Evolutionary conservation across 129 eudicot species (phyloP).

Genomic region (sunflower (Helianthus annuus)): DNA sequence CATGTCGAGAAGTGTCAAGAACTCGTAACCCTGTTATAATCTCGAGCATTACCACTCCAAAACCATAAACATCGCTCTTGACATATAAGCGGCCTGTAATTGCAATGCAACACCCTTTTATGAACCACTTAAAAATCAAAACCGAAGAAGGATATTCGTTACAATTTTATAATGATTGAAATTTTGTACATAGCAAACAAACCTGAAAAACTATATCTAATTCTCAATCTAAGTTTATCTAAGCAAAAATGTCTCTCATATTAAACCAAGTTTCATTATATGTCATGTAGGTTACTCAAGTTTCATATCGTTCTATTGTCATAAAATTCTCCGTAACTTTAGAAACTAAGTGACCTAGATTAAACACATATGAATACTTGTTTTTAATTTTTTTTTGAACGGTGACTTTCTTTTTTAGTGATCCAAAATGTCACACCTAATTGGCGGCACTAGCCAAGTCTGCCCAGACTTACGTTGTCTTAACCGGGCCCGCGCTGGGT

Average conservation of each 20-base stretch:
- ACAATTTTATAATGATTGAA: not conserved
- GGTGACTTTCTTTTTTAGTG: no score
- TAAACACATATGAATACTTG: no score
- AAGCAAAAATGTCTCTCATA: no score
- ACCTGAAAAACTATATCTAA: not conserved
- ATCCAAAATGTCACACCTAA: no score
- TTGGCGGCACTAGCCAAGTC: no score
- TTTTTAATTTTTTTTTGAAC: no score
- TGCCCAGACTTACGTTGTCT: no score
- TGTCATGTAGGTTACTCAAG: conserved; percentile 3
- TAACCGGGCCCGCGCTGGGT: no score
- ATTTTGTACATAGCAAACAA: not conserved
- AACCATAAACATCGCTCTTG: conserved; percentile 69
- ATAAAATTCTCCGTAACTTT: no score
- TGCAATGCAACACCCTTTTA: not conserved
- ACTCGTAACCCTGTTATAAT: conserved; percentile 63
- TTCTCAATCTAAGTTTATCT: no score
- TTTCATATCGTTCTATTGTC: not conserved
- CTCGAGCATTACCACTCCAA: conserved; percentile 74
- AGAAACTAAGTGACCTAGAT: no score
- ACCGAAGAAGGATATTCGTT: not conserved
- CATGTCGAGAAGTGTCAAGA: conserved; percentile 40
- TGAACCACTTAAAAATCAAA: not conserved
- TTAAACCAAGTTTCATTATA: not conserved
- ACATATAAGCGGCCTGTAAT: conserved; percentile 61